These are phyloP conservation scores for Xylariaceae sp. DNA, from an alignment of 2,329 filamentous ascomycete species.

Conservation along the genomic window DNA sequence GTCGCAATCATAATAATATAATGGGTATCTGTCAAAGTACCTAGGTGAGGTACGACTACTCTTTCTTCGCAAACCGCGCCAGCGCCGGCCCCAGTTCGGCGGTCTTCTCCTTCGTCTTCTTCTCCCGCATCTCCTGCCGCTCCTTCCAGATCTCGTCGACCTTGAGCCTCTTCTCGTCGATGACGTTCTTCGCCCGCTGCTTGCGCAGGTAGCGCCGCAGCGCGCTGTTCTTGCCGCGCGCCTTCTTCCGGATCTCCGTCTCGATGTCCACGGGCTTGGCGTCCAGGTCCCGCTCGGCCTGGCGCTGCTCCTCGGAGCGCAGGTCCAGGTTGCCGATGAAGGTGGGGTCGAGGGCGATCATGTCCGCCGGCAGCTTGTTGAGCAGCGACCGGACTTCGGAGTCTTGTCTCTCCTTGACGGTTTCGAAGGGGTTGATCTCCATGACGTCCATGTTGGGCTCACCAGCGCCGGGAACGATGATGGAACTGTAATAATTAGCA, in stretches of 20 bases:
- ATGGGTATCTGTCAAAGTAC: slow-evolving; percentile 15
- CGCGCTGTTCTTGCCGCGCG: slow-evolving; percentile 83
- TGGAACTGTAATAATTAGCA: slow-evolving; percentile 27
- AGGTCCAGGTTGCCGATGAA: slow-evolving; percentile 86
- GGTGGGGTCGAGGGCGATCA: slow-evolving; percentile 92
- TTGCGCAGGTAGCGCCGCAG: slow-evolving; percentile 85
- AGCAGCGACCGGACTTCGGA: slow-evolving; percentile 82
- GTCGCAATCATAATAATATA: too few relatives aligned
- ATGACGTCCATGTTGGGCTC: slow-evolving; percentile 94
- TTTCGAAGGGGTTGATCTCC: slow-evolving; percentile 94
- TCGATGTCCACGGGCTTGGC: slow-evolving; percentile 53
- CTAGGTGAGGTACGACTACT: slow-evolving; percentile 33
- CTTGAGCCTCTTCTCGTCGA: slow-evolving; percentile 88
- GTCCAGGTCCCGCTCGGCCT: slow-evolving; percentile 75
- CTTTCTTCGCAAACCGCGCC: slow-evolving; percentile 75
- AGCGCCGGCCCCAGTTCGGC: slow-evolving; percentile 79
- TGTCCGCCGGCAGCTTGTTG: slow-evolving; percentile 92
- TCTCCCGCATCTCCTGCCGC: slow-evolving; percentile 60
- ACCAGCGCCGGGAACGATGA: slow-evolving; percentile 90
- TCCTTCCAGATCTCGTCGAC: slow-evolving; percentile 78
- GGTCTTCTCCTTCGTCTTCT: slow-evolving; percentile 58
- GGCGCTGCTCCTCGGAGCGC: slow-evolving; percentile 69
- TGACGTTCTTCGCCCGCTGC: slow-evolving; percentile 86
- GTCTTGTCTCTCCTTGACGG: slow-evolving; percentile 85
- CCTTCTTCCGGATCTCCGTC: slow-evolving; percentile 66